These are phyloP conservation scores for Tilletia indica DNA, from an alignment of 1,284 basidiomycete genomes.

Conservation along the genomic window DNA sequence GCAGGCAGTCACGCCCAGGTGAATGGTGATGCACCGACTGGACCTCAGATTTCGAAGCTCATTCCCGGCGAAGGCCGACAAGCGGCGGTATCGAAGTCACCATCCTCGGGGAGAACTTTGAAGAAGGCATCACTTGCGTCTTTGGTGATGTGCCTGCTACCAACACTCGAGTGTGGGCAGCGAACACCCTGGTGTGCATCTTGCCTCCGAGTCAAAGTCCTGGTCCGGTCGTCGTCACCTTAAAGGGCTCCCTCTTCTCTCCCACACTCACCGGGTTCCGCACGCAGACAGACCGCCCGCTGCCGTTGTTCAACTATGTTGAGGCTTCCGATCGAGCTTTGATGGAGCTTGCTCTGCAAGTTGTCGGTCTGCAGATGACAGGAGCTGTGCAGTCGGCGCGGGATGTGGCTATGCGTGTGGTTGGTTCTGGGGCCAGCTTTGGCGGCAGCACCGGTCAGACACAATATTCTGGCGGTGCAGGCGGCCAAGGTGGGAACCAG, in stretches of 20 bases:
- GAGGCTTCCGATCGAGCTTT: constrained; percentile 83
- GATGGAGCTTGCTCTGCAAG: constrained; percentile 93
- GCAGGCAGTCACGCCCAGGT: neutral
- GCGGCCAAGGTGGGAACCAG: neutral
- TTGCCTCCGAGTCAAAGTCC: constrained; percentile 78
- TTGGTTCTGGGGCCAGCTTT: constrained; percentile 43
- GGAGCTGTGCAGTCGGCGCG: constrained; percentile 88
- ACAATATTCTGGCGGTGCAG: constrained; percentile 4
- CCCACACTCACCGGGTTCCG: neutral
- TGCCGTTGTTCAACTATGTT: constrained; percentile 71
- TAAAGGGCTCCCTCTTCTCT: constrained; percentile 52
- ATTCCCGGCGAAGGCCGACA: constrained; percentile 77
- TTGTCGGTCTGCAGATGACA: constrained; percentile 93
- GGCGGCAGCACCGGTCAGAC: constrained; percentile 9
- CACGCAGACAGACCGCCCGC: constrained; percentile 22
- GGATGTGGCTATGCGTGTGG: constrained; percentile 69
- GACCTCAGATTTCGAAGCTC: constrained; percentile 45
- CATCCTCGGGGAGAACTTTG: constrained; percentile 74
- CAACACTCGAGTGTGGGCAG: constrained; percentile 85
- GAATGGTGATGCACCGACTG: neutral
- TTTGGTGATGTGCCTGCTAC: constrained; percentile 82
- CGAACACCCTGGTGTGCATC: constrained; percentile 88
- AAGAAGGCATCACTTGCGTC: constrained; percentile 65
- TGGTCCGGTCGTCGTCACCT: constrained; percentile 86
- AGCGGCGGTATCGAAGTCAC: constrained; percentile 90